phyloP scores from a whole-genome alignment of 2,329 filamentous ascomycete genomes.

The Aschersonia sp. region DNA sequence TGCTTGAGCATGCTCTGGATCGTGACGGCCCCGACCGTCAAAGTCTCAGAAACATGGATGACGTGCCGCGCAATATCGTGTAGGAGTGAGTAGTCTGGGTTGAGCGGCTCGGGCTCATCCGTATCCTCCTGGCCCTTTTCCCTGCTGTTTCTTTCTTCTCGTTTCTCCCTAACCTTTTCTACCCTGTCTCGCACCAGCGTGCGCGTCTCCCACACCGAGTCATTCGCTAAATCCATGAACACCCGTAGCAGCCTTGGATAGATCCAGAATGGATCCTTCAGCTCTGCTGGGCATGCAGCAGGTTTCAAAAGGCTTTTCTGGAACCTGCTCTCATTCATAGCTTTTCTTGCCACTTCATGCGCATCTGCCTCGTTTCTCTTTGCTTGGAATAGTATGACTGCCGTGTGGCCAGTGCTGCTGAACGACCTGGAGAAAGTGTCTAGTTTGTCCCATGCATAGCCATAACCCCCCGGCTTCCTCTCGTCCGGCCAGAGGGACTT shows the following conservation, averaged over 20 bases:
- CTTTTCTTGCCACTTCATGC: conserved; percentile 2
- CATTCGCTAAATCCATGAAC: conserved; percentile 16
- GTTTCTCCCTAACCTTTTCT: background rate
- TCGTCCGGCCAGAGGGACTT: background rate
- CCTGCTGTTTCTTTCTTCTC: conserved; percentile 12
- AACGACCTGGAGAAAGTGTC: conserved; percentile 17
- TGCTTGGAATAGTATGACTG: conserved; percentile 17
- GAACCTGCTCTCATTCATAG: background rate
- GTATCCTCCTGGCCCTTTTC: background rate
- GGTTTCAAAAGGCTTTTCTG: background rate
- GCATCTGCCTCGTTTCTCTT: background rate
- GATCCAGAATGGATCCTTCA: conserved; percentile 20
- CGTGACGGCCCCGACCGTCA: conserved; percentile 19
- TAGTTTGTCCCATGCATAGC: conserved; percentile 20
- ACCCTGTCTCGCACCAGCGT: conserved; percentile 15
- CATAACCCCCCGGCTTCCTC: background rate
- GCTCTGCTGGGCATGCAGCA: background rate
- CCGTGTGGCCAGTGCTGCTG: conserved; percentile 8
- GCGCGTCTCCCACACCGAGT: conserved; percentile 24
- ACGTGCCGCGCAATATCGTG: conserved; percentile 28
- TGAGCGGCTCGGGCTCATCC: conserved; percentile 6
- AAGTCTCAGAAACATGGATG: conserved; percentile 27
- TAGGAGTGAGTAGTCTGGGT: conserved; percentile 18
- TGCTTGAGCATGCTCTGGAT: conserved; percentile 16
- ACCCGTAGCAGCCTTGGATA: conserved; percentile 16